Evolutionary conservation across 768 basidiomycete genomes (phyloP), one percentile per base, ranked within the genome.

Genomic region (Hygrocybe coccinea): DNA sequence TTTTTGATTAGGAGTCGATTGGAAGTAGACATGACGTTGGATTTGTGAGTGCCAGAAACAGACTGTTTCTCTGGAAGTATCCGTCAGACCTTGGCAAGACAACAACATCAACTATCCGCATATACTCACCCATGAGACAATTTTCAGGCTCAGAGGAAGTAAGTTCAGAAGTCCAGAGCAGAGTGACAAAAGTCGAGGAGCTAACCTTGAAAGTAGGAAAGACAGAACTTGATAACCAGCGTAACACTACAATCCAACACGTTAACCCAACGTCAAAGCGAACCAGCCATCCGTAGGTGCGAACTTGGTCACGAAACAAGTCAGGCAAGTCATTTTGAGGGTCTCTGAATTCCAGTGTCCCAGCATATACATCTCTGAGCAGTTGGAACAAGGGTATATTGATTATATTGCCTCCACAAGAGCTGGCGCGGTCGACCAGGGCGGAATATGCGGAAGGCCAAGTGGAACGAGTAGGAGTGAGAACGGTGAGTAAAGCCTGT

Each of bases 261-360:
- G 38, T 60, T 57, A 60, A 59, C 47, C 71, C 71, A 2, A 73
- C 44, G n/a, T 50, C 52, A 34, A 80, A 37, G 43, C 52, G 44
- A 43, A 82, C 56, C 5, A 59, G 63, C 68, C 75, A 74, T n/a
- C 74, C 75, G 52, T 78, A 69, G 5, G 72, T 67, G 19, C 52
- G 58, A 33, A 69, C 56, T 4, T 68, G 65, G 3, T 67, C 65
- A 29, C 56, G 64, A 45, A 81, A 58, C 34, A 83, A 67, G 21
- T 70, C 58, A 2, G 58, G 57, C 11, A 82, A 62, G 56, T 78
- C 74, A 52, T 62, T 51, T 41, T 25, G 48, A 14, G 72, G 65
- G 56, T 79, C 65, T 58, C 79, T 70, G 44, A 81, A 51, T 60
- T 83, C 82, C 12, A 82, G 58, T 11, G 61, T 44, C 10, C 80